Base-by-base conservation (phyloP, 1,284 basidiomycete genomes). In the Meira miltonrushii region DNA sequence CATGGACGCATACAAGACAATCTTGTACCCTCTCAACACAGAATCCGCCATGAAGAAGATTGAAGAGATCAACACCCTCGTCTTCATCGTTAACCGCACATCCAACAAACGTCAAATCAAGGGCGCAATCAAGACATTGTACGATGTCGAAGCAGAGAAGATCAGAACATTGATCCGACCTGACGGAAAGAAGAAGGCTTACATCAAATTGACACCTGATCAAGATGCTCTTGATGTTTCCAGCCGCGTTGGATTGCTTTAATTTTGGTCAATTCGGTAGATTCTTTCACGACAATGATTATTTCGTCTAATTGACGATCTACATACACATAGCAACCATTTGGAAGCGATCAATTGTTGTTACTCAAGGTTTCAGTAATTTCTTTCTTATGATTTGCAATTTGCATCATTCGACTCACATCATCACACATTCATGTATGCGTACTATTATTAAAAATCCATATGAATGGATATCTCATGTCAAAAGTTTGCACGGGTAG, bases 181-280 rank as follows among this genome's bases (percentile, higher is more conserved):
- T 61, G 95, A 98, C 78, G 94, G 95, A 62, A 92, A 89, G 86
- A 98, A 98, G 86, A 98, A 98, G 88, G 94, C 94, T 53, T 98
- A 95, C 80, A 92, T 97, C 60, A 87, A 92, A 56, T 83, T 98
- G 77, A 90, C 92, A 40, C 82, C 93, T 38, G 94, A 97, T 83
- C 90, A 94, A 81, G 94, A 98, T 79, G 94, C 94, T 54, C 83
- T 97, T 72, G 94, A 98, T 81, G 90, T 98, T 69, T 92, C 93
- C 72, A 98, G 97, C 89, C 96, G 95, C 88, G 92, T 94, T 64
- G 60, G 85, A 79, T 64, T 72, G 59, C 65, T 72, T 65, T 73
- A 61, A 68, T 48, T 48, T 6, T 3, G 17, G 12, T 23, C 7
- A 48, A 9, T 21, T 17, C 46, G 28, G 28, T 33, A 4, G 28